phyloP scores from a whole-genome alignment of 2,329 filamentous ascomycete genomes.

The Aspergillus tamarii region DNA sequence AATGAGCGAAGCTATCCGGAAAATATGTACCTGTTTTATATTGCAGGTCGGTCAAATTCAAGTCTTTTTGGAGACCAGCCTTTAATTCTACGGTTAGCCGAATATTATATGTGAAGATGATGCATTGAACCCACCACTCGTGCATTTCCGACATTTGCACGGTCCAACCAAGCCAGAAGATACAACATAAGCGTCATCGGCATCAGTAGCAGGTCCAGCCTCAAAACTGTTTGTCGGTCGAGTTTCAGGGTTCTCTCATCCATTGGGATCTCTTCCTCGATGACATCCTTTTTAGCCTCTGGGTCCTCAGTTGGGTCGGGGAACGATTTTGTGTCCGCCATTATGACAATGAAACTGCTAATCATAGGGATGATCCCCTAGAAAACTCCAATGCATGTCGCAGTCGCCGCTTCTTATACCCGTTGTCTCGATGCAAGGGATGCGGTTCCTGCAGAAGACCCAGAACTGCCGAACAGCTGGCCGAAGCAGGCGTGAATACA shows the following conservation, averaged over 20 bases:
- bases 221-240: background rate
- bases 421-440: background rate
- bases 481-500: background rate
- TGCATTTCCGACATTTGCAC: slow-evolving; percentile 23
- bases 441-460: background rate
- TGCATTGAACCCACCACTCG: slow-evolving; percentile 12
- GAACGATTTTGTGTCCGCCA: background rate
- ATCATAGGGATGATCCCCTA: background rate
- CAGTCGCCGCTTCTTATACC: background rate
- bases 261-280: slow-evolving; percentile 14
- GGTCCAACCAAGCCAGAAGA: slow-evolving; percentile 22
- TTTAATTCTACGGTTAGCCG: background rate
- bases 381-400: background rate
- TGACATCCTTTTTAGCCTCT: background rate
- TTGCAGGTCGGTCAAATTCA: slow-evolving; percentile 16
- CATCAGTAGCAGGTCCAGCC: slow-evolving; percentile 19
- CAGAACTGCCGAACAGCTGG: background rate
- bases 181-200: slow-evolving; percentile 22
- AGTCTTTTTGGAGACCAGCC: slow-evolving; percentile 19
- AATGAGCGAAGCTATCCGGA: no score
- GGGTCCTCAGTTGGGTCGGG: background rate
- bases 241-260: slow-evolving; percentile 15
- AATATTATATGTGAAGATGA: no score
- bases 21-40: slow-evolving; percentile 16
- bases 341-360: background rate